Base-by-base conservation (phyloP, 73 alveolate species). In the Symbiodinium natans region DNA sequence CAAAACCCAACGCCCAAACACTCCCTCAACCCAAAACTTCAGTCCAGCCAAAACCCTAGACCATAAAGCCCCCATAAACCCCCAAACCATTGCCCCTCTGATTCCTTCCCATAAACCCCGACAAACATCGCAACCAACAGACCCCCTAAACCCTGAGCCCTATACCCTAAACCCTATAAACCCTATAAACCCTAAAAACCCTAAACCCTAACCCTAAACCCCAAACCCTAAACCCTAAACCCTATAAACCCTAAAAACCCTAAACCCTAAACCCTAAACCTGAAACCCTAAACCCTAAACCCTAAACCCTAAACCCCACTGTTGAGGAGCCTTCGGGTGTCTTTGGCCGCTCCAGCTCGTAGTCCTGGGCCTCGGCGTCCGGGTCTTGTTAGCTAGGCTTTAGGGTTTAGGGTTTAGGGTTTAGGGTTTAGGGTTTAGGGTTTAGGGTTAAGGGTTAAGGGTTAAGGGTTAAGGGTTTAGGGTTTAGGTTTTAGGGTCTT, bases 281-380 rank as follows among this genome's bases (percentile, higher is more conserved):
- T 27, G 11, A 59, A 59, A 59, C 77, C 38, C 77, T 27, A 23
- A 59, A 27, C n/a, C 77, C 77, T 5, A 0, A 27, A 59, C 1
- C 77, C 38, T 5, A 23, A 59, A 59, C 77, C 39, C 77, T 21
- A 27, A 63, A 63, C 77, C 77, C 77, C 2, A 11, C n/a, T 17
- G 0, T 46, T 13, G 59, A 46, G 17, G 59, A 46, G 40, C 77
- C 77, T 63, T 63, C 77, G 34, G 77, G 77, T 3, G 77, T 63
- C 36, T 90, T 68, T 9, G 97, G 97, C 40, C 77, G 73, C 77
- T 90, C 88, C 87, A 90, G 87, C 52, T 90, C 97, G 77, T 90
- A 90, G 97, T 90, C 97, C 88, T 90, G 97, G 88, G 97, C 97
- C 97, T 90, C 34, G 33, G 29, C 40, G 13, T 11, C 13, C 36